Base-by-base conservation (phyloP, 306 rosid genomes). In the Vigna trinervia region DNA sequence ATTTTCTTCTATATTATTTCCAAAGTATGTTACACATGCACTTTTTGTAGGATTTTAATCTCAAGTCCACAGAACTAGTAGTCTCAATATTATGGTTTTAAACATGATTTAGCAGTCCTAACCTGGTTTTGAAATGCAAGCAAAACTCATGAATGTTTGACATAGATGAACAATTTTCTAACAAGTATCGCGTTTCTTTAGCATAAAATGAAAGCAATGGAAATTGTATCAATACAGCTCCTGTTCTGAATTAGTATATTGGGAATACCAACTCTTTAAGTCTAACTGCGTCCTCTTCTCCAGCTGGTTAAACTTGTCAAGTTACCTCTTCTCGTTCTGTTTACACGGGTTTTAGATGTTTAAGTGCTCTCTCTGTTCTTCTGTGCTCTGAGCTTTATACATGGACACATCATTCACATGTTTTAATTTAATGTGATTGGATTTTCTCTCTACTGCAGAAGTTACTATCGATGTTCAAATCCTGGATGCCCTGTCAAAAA, bases 401-500 rank as follows among this genome's bases (percentile, higher is more conserved):
- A 5, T 39, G 43, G 46, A 61, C 47, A 30, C 61, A 26, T 30
- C 39, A 50, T 79, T 57, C 36, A 10, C 41, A 75, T 51, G 63
- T 51, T 85, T 38, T 46, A 61, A 26, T 79, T 78, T 62, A 45
- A 84, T 26, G 58, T 69, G 53, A 77, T 50, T 65, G 63, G 67
- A 54, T 72, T 53, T 84, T 79, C 69, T 73, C 39, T 74, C 74
- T 75, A 60, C 74, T 81, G 59, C 80, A 94, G 98, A 92, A 90
- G 96, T 89, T 94, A 94, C 73, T 94, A 90, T 75, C 89, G 98
- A 71, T 94, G 98, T 87, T 90, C 98, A 12, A 80, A 60, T 84
- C 87, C 92, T 26, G 95, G 97, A 82, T 94, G 98, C 84, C 92
- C 93, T 3, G 97, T 77, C 73, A 94, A 90, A 86, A 94, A 92